phyloP scores from a whole-genome alignment of 139 green algal species.

The Tetraselmis chui region DNA sequence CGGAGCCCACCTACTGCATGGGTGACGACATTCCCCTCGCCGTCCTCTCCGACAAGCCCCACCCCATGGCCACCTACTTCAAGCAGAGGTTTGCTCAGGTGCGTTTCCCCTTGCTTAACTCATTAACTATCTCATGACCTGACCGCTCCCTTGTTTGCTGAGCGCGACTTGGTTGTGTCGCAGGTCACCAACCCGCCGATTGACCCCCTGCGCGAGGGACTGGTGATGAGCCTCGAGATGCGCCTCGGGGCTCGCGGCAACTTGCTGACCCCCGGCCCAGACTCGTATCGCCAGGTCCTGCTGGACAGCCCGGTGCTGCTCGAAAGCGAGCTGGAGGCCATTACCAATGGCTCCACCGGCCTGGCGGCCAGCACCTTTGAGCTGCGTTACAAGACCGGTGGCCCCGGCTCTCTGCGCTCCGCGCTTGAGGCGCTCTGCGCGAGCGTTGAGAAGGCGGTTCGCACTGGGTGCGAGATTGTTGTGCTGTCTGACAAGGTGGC shows the following conservation, averaged over 20 bases:
- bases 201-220: constrained; percentile 94
- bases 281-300: constrained; percentile 67
- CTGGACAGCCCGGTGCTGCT: constrained; percentile 84
- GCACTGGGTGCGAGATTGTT: constrained; percentile 58
- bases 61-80: constrained; percentile 98
- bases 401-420: constrained; percentile 41
- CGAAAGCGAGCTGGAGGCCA: constrained; percentile 78
- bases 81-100: constrained; percentile 98
- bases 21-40: constrained; percentile 95
- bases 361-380: constrained; percentile 58
- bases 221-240: constrained; percentile 98
- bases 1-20: constrained; percentile 99
- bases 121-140: not conserved
- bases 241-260: constrained; percentile 90
- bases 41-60: constrained; percentile 81
- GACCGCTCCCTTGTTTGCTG: not conserved
- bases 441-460: constrained; percentile 77
- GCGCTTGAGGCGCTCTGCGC: constrained; percentile 61
- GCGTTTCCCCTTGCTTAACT: not conserved
- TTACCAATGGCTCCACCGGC: constrained; percentile 35
- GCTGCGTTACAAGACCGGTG: constrained; percentile 48
- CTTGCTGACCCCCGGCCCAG: constrained; percentile 73
- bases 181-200: constrained; percentile 99
- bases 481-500: constrained; percentile 32
- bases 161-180: not conserved